phyloP scores from a whole-genome alignment of 306 rosid species.

The Vigna nakashimae region DNA sequence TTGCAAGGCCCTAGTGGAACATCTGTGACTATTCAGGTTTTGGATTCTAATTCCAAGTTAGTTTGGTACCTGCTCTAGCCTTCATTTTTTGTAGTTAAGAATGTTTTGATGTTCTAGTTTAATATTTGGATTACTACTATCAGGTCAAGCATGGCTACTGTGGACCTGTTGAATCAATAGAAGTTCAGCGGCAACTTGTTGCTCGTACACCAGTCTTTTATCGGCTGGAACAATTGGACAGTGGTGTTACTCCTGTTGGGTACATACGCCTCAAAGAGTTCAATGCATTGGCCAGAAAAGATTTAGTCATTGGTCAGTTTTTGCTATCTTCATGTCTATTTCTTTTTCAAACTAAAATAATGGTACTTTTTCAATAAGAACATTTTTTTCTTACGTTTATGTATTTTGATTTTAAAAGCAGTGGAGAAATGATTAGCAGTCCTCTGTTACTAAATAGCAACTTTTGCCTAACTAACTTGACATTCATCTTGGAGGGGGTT shows the following conservation, averaged over 20 bases:
- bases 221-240: conserved; percentile 76
- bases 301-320: conserved; percentile 77
- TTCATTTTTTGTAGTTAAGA: conserved; percentile 27
- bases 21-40: conserved; percentile 83
- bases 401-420: background rate
- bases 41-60: conserved; percentile 61
- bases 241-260: conserved; percentile 71
- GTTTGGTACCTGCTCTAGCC: conserved; percentile 44
- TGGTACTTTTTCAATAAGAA: conserved; percentile 25
- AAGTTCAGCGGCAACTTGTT: conserved; percentile 83
- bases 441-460: conserved; percentile 29
- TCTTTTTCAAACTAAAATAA: background rate
- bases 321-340: conserved; percentile 20
- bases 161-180: conserved; percentile 79
- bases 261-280: conserved; percentile 92
- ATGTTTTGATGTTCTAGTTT: conserved; percentile 40
- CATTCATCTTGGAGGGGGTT: background rate
- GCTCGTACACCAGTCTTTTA: conserved; percentile 94
- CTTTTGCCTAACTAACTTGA: background rate
- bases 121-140: conserved; percentile 41
- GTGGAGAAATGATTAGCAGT: conserved; percentile 26
- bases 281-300: conserved; percentile 96
- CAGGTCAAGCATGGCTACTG: conserved; percentile 95
- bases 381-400: background rate
- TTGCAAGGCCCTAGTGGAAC: conserved; percentile 96